Conservation (phyloP, 371 early-diverging fungal genomes). For the Syncephalastrum contaminatum region DNA sequence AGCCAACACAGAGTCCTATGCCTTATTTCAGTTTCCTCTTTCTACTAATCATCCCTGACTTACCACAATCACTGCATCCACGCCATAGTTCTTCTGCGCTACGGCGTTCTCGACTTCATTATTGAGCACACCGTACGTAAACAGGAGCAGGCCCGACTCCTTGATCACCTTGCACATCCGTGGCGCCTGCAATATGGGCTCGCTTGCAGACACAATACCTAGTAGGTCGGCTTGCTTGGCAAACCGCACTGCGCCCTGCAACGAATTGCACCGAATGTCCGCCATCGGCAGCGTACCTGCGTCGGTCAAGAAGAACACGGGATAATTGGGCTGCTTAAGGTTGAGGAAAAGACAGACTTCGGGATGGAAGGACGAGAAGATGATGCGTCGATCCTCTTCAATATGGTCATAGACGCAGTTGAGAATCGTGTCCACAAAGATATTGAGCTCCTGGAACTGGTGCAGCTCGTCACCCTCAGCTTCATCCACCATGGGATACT, state of each 20-base stretch:
- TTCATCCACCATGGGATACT: conserved; percentile 93
- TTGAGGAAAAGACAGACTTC: conserved; percentile 83
- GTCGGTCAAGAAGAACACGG: conserved; percentile 92
- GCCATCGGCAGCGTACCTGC: conserved; percentile 76
- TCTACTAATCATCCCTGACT: conserved; percentile 10
- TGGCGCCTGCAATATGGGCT: conserved; percentile 80
- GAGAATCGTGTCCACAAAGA: conserved; percentile 85
- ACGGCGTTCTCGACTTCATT: conserved; percentile 74
- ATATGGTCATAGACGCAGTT: conserved; percentile 72
- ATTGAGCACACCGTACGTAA: conserved; percentile 88
- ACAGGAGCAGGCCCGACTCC: conserved; percentile 69
- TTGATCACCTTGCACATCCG: conserved; percentile 72
- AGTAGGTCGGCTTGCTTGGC: conserved; percentile 73
- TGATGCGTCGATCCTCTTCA: conserved; percentile 71
- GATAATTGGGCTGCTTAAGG: conserved; percentile 81
- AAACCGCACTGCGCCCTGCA: conserved; percentile 83
- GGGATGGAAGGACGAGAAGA: conserved; percentile 95
- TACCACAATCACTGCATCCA: conserved; percentile 82
- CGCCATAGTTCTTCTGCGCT: conserved; percentile 74
- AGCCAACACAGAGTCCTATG: conserved; percentile 61
- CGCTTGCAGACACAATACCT: conserved; percentile 84
- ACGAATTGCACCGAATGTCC: conserved; percentile 83
- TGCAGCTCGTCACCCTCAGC: conserved; percentile 70
- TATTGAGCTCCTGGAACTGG: conserved; percentile 76
- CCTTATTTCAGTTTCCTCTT: not conserved